Conservation (phyloP, 2,329 filamentous ascomycete genomes). For the Plenodomus tracheiphilus region DNA sequence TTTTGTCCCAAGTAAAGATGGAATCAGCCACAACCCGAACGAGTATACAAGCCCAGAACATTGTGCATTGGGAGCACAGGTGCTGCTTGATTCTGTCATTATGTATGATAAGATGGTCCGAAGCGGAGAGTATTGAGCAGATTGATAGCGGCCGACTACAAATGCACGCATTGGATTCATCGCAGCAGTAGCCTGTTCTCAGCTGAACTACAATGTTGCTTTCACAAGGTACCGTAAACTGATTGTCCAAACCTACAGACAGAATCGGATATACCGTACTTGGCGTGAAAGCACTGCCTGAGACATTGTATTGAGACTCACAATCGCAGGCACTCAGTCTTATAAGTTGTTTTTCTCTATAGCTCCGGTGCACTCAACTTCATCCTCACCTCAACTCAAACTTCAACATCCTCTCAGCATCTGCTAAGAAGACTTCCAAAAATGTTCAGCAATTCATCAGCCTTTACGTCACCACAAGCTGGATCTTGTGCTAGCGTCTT, state of each 20-base stretch:
- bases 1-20: constrained; percentile 49
- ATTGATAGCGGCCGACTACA: no score
- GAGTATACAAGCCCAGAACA: constrained; percentile 50
- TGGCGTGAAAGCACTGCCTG: no score
- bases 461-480: background rate
- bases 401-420: no score
- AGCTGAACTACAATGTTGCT: constrained; percentile 3
- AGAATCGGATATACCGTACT: background rate
- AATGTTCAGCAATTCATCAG: no score
- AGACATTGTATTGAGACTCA: background rate
- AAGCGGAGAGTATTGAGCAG: background rate
- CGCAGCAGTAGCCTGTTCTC: no score
- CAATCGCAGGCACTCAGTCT: background rate
- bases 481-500: background rate
- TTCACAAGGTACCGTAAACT: background rate
- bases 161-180: no score
- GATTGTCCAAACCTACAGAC: background rate
- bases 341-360: background rate
- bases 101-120: constrained; percentile 18
- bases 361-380: no score
- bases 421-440: no score
- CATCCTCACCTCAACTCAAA: no score
- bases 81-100: constrained; percentile 47
- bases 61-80: constrained; percentile 51
- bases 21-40: constrained; percentile 50